Evolutionary conservation across 2,329 filamentous ascomycete genomes (phyloP), one percentile per base, ranked within the genome.

Genomic region (Arthrobotrys conoides): DNA sequence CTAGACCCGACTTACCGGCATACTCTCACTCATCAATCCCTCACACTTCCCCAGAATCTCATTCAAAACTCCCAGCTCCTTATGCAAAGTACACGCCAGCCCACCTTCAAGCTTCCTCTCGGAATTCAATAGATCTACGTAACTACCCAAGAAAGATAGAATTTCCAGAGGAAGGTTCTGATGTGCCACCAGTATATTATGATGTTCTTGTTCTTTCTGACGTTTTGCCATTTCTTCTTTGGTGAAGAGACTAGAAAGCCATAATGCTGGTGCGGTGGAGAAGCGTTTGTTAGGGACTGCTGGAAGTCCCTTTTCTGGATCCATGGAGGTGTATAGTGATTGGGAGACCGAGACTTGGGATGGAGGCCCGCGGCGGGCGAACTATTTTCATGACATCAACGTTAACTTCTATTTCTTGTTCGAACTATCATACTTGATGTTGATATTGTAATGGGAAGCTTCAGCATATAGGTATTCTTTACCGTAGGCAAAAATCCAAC

Each of bases 401-500:
- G 16, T 70, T 46, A 61, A 12, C 38, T 20, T 22, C 4, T 22
- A 1, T 44, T 5, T 30, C 6, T 38, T 10, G 5, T 38, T 38
- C 36, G 0, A 51, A 24, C 27, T 24, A 3, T 22, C 27, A 24
- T 4, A 12, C 10, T 51, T 51, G 9, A 38, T 24, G n/a, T 49
- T 49, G 5, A 18, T 22, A 49, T 22, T 24, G 33, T 36, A 36
- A 24, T 24, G 6, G 27, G 27, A 30, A 30, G 27, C n/a, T n/a
- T n/a, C n/a, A 30, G 27, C 24, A 20, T 24, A n/a, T n/a, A n/a
- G n/a, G n/a, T 24, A 24, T 16, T 9, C 14, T 73, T 20, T 67
- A 80, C 78, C n/a, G 78, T 80, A 27, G 78, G 78, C 41, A 80
- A 55, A 63, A 70, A 80, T 20, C 78, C 78, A 36, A 80, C 64